Base-by-base conservation (phyloP, 257 asterid species). In the Capsicum baccatum region DNA sequence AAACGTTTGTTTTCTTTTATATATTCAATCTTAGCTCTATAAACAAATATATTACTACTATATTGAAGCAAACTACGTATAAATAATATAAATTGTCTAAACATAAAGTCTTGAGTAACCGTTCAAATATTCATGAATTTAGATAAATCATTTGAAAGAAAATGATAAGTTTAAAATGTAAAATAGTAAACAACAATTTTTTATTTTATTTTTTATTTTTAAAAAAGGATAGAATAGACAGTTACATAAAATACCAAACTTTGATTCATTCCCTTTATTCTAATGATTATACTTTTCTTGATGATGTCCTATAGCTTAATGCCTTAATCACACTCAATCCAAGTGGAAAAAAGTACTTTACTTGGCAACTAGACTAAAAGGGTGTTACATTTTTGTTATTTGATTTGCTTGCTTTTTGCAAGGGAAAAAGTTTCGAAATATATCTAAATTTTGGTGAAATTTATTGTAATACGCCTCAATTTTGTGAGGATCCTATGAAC, bases 201-300 rank as follows among this genome's bases (percentile, higher is more conserved):
- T 26, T 26, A 21, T 21, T 26, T 26, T 26, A 26, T 39, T 2
- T 59, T 9, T 50, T 8, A 0, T 7, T 50, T 50, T 50, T 50
- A 19, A 44, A 13, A n/a, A n/a, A 5, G 1, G 59, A 73, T 73
- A 47, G 12, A 73, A 73, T 21, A 2, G n/a, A 44, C 3, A 44
- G 57, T 44, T 47, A 47, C 57, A 44, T 47, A 71, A n/a, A 71
- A 71, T 10, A 47, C 79, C 47, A 71, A 10, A 71, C 17, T 71
- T 74, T 19, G 81, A 74, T 50, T 59, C 21, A 76, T 76, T 52
- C 81, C 81, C 21, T 76, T 76, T 52, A 21, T 76, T 52, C 63
- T 44, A 76, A 76, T 13, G 0, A 21, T 76, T 76, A 5, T 76
- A 76, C 63, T 76, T 76, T 76, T 52, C 48, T 76, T 26, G 63